These are phyloP conservation scores for Mortierella sp. DNA, from an alignment of 371 early-diverging fungal genomes.

Conservation along the genomic window DNA sequence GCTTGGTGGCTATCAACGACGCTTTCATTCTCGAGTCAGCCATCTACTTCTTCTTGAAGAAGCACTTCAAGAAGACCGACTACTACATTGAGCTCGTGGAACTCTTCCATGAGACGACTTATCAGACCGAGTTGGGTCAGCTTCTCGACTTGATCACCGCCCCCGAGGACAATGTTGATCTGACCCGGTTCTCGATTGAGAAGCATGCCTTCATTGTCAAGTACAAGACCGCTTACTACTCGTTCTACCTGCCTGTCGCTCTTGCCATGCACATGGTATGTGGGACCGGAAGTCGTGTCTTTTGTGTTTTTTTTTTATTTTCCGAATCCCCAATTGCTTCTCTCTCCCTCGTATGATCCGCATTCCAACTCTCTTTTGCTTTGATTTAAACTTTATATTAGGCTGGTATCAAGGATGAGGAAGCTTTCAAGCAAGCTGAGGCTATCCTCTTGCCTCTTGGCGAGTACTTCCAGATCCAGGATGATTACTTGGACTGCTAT, in stretches of 20 bases:
- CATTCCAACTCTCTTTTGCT: background rate
- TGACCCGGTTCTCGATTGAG: constrained; percentile 86
- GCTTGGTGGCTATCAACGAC: constrained; percentile 95
- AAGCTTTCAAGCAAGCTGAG: constrained; percentile 83
- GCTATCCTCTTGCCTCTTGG: constrained; percentile 92
- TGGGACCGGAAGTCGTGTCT: too few relatives aligned
- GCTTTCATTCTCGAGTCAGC: constrained; percentile 91
- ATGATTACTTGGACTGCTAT: constrained; percentile 96
- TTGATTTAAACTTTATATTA: constrained; percentile 10
- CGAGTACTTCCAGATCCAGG: constrained; percentile 98
- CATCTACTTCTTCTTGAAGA: constrained; percentile 92
- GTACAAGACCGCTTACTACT: constrained; percentile 99
- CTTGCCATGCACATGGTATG: constrained; percentile 88
- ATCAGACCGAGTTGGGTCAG: constrained; percentile 98
- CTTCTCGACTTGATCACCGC: constrained; percentile 96
- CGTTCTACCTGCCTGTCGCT: constrained; percentile 98
- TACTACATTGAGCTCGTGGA: constrained; percentile 93
- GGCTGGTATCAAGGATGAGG: constrained; percentile 81
- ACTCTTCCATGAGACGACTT: constrained; percentile 93
- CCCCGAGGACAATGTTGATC: constrained; percentile 92
- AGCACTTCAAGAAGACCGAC: constrained; percentile 84
- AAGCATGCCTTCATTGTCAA: constrained; percentile 95
- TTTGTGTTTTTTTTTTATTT: background rate
- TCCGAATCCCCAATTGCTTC: background rate
- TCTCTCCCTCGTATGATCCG: background rate